Conservation (phyloP, 257 asterid genomes). For the Nicotiana attenuata region DNA sequence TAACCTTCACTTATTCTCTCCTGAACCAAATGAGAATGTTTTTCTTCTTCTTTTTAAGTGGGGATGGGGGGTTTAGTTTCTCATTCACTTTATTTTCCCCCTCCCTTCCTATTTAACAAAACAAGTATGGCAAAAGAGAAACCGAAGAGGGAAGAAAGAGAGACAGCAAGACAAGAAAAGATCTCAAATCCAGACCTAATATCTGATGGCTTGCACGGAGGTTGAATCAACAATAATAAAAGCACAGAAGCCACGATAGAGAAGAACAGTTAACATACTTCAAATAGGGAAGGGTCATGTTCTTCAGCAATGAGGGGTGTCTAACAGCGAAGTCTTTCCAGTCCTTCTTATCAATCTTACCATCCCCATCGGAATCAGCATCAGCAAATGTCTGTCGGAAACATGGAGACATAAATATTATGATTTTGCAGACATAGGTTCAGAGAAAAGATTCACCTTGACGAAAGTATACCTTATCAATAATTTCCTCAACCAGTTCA, state of each 20-base stretch:
- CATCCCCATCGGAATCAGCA: conserved; percentile 74
- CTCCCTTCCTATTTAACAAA: not conserved
- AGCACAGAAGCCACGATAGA: not conserved
- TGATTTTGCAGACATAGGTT: not conserved
- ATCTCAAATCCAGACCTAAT: not conserved
- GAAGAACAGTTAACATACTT: conserved; percentile 29
- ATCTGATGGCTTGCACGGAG: not conserved
- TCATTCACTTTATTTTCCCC: not conserved
- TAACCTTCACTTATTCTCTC: not conserved
- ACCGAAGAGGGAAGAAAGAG: not conserved
- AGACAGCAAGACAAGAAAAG: not conserved
- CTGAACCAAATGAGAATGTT: not conserved
- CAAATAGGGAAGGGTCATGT: conserved; percentile 90
- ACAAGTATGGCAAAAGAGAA: not conserved
- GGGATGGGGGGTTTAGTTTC: not conserved
- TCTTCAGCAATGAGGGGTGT: conserved; percentile 70
- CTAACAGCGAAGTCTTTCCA: conserved; percentile 65
- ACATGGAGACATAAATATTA: conserved; percentile 2
- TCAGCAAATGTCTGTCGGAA: conserved; percentile 65
- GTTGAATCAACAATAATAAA: not conserved
- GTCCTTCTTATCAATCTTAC: conserved; percentile 63
- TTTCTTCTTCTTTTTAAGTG: not conserved
- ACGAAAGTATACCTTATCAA: conserved; percentile 47
- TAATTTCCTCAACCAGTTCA: conserved; percentile 62
- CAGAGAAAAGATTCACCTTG: not conserved